Conservation (phyloP, 2,329 filamentous ascomycete species). For the Colletotrichum tropicale region DNA sequence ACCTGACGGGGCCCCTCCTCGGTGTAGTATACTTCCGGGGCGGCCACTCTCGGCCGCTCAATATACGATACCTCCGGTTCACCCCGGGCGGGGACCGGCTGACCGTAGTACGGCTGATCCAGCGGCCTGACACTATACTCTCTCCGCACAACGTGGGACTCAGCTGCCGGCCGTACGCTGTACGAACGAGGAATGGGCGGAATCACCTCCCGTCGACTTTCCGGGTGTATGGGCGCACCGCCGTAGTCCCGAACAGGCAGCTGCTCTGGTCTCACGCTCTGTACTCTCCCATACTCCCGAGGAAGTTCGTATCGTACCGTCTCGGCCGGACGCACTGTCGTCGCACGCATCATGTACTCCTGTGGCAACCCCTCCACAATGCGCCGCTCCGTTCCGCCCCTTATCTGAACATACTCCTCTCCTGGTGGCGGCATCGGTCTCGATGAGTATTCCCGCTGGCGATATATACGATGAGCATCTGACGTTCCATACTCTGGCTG, state of each 20-base stretch:
- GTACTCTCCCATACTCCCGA: conserved; percentile 47
- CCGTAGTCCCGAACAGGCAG: conserved; percentile 52
- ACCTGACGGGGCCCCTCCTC: conserved; percentile 41
- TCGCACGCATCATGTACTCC: conserved; percentile 59
- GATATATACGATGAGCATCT: conserved; percentile 57
- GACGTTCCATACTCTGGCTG: conserved; percentile 62
- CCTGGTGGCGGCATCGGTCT: conserved; percentile 47
- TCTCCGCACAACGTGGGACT: conserved; percentile 31
- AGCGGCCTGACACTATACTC: conserved; percentile 47
- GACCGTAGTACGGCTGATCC: conserved; percentile 47
- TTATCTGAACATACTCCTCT: conserved; percentile 54
- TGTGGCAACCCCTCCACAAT: conserved; percentile 51
- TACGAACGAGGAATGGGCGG: conserved; percentile 29
- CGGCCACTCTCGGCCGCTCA: conserved; percentile 44
- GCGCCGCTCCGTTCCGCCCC: conserved; percentile 43
- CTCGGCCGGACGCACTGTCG: conserved; percentile 63
- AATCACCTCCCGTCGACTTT: conserved; percentile 37
- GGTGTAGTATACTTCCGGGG: conserved; percentile 51
- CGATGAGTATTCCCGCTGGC: conserved; percentile 62
- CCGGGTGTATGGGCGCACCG: conserved; percentile 39
- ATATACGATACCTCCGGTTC: conserved; percentile 49
- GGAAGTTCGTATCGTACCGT: conserved; percentile 44
- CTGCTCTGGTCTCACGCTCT: conserved; percentile 45
- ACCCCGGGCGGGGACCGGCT: conserved; percentile 26
- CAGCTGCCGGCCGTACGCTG: conserved; percentile 35